Evolutionary conservation across 208 protist species (phyloP).

Genomic region (Wallacemonas rigidus): DNA sequence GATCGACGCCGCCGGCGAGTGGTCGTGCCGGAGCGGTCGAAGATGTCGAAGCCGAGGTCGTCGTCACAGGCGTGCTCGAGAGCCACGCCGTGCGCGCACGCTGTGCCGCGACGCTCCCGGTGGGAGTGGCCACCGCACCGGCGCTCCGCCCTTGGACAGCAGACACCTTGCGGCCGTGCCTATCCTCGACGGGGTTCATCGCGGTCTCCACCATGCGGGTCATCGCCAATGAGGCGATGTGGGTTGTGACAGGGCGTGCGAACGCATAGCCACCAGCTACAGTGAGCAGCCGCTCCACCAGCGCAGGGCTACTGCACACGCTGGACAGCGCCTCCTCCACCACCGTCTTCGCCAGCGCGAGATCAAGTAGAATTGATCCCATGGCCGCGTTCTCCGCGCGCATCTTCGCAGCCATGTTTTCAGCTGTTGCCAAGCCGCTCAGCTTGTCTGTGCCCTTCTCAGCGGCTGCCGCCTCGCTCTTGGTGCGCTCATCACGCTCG

Average conservation of each 20-base stretch:
- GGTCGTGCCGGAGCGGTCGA: neutral
- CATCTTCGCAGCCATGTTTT: slow-evolving; percentile 42
- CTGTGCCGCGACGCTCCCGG: neutral
- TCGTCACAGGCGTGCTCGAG: slow-evolving; percentile 5
- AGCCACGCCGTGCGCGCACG: slow-evolving; percentile 11
- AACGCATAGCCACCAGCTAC: slow-evolving; percentile 53
- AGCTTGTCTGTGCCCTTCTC: neutral
- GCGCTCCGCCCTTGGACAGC: neutral
- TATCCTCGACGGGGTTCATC: slow-evolving; percentile 11
- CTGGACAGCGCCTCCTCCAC: slow-evolving; percentile 70
- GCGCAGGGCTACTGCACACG: slow-evolving; percentile 45
- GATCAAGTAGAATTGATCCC: slow-evolving; percentile 59
- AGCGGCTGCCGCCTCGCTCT: slow-evolving; percentile 18
- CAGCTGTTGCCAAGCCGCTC: neutral
- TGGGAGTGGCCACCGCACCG: neutral
- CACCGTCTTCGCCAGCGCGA: slow-evolving; percentile 65
- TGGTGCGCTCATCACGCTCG: slow-evolving; percentile 31
- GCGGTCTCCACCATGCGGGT: slow-evolving; percentile 1
- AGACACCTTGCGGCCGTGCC: slow-evolving; percentile 3
- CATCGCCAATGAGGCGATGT: slow-evolving; percentile 24
- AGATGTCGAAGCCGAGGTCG: neutral
- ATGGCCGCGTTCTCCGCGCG: slow-evolving; percentile 62
- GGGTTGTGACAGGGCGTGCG: slow-evolving; percentile 28
- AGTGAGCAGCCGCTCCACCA: slow-evolving; percentile 45
- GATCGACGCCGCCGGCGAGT: slow-evolving; percentile 6